Evolutionary conservation across 1,284 basidiomycete species (phyloP).

Genomic region (Boletus sp.): DNA sequence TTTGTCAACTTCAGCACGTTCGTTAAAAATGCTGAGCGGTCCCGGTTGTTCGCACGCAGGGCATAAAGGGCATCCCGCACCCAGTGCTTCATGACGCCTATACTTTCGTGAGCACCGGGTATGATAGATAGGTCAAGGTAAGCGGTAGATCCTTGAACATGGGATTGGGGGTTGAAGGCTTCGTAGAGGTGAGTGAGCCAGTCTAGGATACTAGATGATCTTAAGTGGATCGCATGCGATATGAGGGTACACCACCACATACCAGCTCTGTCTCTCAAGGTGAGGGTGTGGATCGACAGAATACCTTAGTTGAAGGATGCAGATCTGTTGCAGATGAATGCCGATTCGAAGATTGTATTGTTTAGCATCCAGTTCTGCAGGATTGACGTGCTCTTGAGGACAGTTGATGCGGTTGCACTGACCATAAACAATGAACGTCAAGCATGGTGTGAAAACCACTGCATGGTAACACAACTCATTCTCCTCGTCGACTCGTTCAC

Average conservation of each 20-base stretch:
- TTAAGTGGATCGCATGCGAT: not conserved
- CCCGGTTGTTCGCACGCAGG: slow-evolving; percentile 11
- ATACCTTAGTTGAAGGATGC: slow-evolving; percentile 38
- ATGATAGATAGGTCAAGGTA: slow-evolving; percentile 34
- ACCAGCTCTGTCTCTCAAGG: slow-evolving; percentile 20
- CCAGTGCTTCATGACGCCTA: slow-evolving; percentile 41
- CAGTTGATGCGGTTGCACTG: slow-evolving; percentile 39
- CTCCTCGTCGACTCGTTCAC: slow-evolving; percentile 33
- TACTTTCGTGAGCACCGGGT: slow-evolving; percentile 34
- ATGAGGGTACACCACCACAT: not conserved
- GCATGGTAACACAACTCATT: slow-evolving; percentile 33
- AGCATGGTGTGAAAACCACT: slow-evolving; percentile 39
- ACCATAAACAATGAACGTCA: slow-evolving; percentile 33
- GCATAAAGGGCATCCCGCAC: slow-evolving; percentile 35
- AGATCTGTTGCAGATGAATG: slow-evolving; percentile 46
- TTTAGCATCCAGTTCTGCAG: slow-evolving; percentile 23
- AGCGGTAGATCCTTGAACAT: slow-evolving; percentile 36
- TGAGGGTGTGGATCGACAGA: slow-evolving; percentile 16
- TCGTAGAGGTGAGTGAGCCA: slow-evolving; percentile 41
- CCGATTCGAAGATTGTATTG: slow-evolving; percentile 41
- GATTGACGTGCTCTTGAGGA: slow-evolving; percentile 36
- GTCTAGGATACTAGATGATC: slow-evolving; percentile 11
- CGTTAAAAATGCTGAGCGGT: slow-evolving; percentile 27
- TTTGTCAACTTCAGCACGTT: slow-evolving; percentile 30
- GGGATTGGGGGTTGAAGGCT: slow-evolving; percentile 37